These are phyloP conservation scores for Coccomyxa subellipsoidea DNA, from an alignment of 163 green algal species.

Conservation along the genomic window DNA sequence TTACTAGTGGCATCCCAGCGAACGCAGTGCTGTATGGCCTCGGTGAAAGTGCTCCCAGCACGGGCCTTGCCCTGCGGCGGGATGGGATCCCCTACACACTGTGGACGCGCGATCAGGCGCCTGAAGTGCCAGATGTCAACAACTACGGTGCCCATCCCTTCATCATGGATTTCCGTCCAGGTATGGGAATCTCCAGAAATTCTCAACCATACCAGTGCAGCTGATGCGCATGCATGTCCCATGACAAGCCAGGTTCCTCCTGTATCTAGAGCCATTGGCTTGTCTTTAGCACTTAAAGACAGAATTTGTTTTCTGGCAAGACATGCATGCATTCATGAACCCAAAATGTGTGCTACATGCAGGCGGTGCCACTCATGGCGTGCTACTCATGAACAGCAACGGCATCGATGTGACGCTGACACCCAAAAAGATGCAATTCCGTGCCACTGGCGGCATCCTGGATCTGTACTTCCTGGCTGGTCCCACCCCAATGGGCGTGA, in stretches of 20 bases:
- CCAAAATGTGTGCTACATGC: no score
- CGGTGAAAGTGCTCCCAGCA: constrained; percentile 11
- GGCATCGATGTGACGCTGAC: constrained; percentile 59
- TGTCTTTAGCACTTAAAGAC: no score
- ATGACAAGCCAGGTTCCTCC: no score
- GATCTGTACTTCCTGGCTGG: constrained; percentile 34
- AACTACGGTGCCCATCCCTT: constrained; percentile 42
- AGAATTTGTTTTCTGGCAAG: no score
- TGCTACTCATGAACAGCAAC: constrained; percentile 67
- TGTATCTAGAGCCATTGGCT: no score
- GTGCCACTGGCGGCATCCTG: constrained; percentile 21
- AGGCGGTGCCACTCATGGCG: constrained; percentile 51
- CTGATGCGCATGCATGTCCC: not conserved
- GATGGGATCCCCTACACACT: constrained; percentile 29
- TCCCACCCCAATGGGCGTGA: constrained; percentile 44
- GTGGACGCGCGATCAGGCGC: constrained; percentile 39
- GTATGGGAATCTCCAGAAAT: constrained; percentile 16
- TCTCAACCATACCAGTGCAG: not conserved
- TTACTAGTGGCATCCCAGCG: constrained; percentile 21
- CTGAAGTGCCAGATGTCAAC: constrained; percentile 33
- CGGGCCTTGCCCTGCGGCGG: constrained; percentile 14
- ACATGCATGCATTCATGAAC: no score
- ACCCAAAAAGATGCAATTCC: constrained; percentile 35
- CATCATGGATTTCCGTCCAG: constrained; percentile 35
- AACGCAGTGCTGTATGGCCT: constrained; percentile 30